These are phyloP conservation scores for Exophiala sp. DNA, from an alignment of 2,329 filamentous ascomycete species.

Conservation along the genomic window DNA sequence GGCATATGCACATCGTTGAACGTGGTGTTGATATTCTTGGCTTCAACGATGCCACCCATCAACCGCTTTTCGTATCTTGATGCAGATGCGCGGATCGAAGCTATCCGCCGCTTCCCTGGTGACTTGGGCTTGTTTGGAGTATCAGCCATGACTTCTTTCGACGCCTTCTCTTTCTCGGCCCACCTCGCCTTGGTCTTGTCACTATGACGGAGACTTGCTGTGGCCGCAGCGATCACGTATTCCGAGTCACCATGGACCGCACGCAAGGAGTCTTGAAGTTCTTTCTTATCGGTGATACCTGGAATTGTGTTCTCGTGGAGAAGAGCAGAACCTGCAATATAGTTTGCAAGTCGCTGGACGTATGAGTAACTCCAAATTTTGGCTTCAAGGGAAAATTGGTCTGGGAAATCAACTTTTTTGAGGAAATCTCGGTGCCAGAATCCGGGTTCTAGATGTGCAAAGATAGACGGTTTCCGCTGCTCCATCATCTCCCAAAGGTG, in stretches of 20 bases:
- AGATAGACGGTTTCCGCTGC: slow-evolving; percentile 30
- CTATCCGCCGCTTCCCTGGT: slow-evolving; percentile 39
- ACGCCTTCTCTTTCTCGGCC: slow-evolving; percentile 28
- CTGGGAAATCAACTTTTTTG: slow-evolving; percentile 28
- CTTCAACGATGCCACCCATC: slow-evolving; percentile 75
- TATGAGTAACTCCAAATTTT: slow-evolving; percentile 58
- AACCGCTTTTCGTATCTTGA: slow-evolving; percentile 81
- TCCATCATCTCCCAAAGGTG: slow-evolving; percentile 63
- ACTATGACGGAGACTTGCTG: slow-evolving; percentile 37
- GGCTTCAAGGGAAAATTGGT: slow-evolving; percentile 33
- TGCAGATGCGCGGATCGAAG: slow-evolving; percentile 54
- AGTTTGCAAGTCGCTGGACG: slow-evolving; percentile 58
- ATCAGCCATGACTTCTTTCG: slow-evolving; percentile 10
- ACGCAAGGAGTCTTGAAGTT: slow-evolving; percentile 30
- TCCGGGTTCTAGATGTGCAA: slow-evolving; percentile 21
- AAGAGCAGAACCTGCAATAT: slow-evolving; percentile 40
- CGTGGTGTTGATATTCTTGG: slow-evolving; percentile 76
- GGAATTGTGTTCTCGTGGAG: slow-evolving; percentile 42
- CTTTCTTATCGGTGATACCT: slow-evolving; percentile 39
- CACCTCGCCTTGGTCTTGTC: slow-evolving; percentile 48
- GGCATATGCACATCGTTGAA: slow-evolving; percentile 85
- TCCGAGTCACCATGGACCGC: slow-evolving; percentile 8
- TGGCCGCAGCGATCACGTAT: slow-evolving; percentile 35
- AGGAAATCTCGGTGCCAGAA: slow-evolving; percentile 30
- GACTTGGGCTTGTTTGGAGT: slow-evolving; percentile 30